Conservation (phyloP, 352 stramenopile species). For the Pythium guiyangense region DNA sequence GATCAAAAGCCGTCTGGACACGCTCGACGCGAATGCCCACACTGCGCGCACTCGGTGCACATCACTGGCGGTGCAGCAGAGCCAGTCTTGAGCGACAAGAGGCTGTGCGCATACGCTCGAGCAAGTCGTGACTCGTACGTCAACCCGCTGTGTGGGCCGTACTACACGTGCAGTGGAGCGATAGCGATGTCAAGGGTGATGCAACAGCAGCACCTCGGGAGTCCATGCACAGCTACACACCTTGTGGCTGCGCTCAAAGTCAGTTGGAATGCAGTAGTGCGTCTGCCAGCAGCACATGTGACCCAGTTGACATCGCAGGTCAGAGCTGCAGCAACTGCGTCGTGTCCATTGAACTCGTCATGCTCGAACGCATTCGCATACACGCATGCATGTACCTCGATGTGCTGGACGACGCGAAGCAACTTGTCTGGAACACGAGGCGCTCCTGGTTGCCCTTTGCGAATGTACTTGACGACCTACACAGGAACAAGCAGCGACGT, state of each 20-base stretch:
- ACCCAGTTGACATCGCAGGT: background rate
- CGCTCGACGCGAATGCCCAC: background rate
- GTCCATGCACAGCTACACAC: background rate
- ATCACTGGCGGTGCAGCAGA: background rate
- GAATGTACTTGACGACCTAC: too few species aligned
- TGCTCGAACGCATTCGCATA: background rate
- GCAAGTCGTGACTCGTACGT: background rate
- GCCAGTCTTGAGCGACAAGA: background rate
- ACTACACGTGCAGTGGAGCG: background rate
- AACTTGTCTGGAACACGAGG: background rate
- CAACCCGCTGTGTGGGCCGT: background rate
- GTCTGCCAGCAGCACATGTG: background rate
- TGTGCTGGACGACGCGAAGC: background rate
- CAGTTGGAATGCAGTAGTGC: background rate
- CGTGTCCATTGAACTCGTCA: background rate
- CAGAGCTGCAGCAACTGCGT: too few species aligned
- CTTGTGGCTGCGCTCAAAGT: slow-evolving; percentile 1
- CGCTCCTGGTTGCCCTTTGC: background rate
- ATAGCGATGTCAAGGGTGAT: too few species aligned
- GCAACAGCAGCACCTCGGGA: too few species aligned
- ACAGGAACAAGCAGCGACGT: too few species aligned
- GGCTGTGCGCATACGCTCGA: background rate
- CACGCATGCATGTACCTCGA: background rate
- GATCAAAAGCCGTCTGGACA: background rate
- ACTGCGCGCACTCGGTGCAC: background rate